Evolutionary conservation across 148 eudicot genomes (phyloP).

Genomic region (Fagopyrum homotropicum): DNA sequence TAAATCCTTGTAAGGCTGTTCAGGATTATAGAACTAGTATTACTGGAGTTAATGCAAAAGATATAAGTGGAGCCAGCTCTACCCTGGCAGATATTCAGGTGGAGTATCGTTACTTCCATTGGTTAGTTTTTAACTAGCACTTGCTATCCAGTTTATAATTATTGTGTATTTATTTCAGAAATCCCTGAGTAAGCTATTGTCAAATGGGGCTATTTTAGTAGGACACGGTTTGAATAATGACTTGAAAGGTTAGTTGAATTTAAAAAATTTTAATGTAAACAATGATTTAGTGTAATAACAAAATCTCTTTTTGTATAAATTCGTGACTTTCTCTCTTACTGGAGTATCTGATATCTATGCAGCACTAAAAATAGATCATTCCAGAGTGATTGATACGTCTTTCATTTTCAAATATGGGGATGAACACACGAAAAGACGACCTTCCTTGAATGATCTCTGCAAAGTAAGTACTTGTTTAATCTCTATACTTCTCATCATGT

Average conservation of each 20-base stretch:
- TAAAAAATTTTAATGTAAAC: background rate
- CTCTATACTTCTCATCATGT: background rate
- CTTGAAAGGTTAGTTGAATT: constrained; percentile 51
- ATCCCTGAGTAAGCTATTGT: constrained; percentile 58
- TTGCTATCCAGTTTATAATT: background rate
- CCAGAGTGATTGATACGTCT: constrained; percentile 86
- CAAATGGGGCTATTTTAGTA: constrained; percentile 57
- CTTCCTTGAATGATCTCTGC: constrained; percentile 75
- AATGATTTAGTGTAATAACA: background rate
- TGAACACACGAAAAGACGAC: constrained; percentile 38
- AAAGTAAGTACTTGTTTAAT: constrained; percentile 44
- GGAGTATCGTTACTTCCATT: background rate
- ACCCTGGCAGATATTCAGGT: constrained; percentile 80
- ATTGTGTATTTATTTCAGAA: constrained; percentile 31
- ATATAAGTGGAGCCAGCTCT: constrained; percentile 53
- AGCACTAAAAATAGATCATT: constrained; percentile 81
- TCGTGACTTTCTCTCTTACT: background rate
- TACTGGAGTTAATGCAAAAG: constrained; percentile 74
- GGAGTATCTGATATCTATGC: constrained; percentile 18
- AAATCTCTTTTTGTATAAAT: background rate
- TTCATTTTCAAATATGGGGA: constrained; percentile 60
- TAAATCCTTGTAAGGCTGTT: constrained; percentile 75
- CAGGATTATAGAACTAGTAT: constrained; percentile 75
- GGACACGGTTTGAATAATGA: constrained; percentile 94
- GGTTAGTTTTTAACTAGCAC: background rate